phyloP scores from a whole-genome alignment of 2,329 filamentous ascomycete genomes.

The Penicillium sp. region DNA sequence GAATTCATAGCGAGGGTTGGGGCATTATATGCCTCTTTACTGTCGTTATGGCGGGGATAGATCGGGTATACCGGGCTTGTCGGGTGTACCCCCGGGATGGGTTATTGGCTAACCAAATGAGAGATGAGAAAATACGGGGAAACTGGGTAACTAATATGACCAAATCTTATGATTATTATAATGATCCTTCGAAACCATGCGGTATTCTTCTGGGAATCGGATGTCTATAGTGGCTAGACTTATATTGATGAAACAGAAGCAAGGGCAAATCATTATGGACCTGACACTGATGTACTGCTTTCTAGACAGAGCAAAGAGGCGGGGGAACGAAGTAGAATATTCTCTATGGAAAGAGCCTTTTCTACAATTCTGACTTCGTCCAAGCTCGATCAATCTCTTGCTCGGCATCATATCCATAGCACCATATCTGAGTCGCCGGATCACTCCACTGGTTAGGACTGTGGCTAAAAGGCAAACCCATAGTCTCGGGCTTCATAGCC shows the following conservation, averaged over 20 bases:
- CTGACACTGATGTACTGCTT: background rate
- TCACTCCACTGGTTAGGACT: conserved; percentile 53
- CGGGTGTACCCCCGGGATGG: background rate
- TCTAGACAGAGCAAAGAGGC: background rate
- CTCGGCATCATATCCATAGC: conserved; percentile 51
- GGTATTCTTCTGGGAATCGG: background rate
- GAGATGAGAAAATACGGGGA: background rate
- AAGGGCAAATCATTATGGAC: background rate
- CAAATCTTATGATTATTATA: background rate
- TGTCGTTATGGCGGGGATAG: background rate
- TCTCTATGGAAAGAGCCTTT: background rate
- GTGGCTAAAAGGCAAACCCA: conserved; percentile 34
- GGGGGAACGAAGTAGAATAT: background rate
- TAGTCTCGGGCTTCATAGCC: conserved; percentile 43
- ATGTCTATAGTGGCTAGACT: background rate
- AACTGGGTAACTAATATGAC: background rate
- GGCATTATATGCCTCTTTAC: background rate
- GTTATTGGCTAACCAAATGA: background rate
- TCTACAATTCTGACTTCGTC: background rate
- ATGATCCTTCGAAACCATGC: background rate
- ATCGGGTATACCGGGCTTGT: background rate
- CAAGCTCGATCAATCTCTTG: conserved; percentile 34
- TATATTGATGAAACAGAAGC: background rate
- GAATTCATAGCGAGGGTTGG: background rate
- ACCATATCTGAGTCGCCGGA: conserved; percentile 47